A percentile compares a stretch with the other conserved stretches of the same genome.
Evolutionary conservation across 2,329 filamentous ascomycete species (phyloP).

Genomic region (Cordyceps cateniannulata): DNA sequence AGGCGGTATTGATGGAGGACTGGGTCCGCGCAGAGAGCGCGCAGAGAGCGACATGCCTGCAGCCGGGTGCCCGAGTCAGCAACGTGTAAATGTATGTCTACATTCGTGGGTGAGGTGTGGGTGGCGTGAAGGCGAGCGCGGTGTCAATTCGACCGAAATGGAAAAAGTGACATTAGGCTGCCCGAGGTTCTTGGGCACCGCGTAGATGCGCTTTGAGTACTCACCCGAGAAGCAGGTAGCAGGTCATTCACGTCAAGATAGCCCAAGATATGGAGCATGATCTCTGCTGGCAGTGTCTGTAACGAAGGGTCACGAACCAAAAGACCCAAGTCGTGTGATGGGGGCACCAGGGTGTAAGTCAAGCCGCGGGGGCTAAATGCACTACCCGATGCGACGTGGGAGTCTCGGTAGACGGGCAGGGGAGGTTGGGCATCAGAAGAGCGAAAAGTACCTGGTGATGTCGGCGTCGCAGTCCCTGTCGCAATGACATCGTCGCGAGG

Average conservation of each 20-base stretch:
- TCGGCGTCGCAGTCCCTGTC: not conserved
- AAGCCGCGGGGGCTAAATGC: not conserved
- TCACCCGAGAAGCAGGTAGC: constrained; percentile 49
- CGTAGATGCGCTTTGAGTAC: constrained; percentile 19
- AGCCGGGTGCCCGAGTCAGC: constrained; percentile 3
- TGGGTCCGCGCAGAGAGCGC: constrained; percentile 56
- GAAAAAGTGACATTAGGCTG: constrained; percentile 5
- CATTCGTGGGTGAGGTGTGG: not conserved
- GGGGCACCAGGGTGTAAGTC: constrained; percentile 11
- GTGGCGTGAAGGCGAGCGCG: not conserved
- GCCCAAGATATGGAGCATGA: constrained; percentile 48
- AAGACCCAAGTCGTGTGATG: constrained; percentile 3
- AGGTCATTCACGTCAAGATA: constrained; percentile 53
- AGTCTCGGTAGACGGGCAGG: not conserved
- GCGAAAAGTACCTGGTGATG: not conserved
- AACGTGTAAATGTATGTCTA: constrained; percentile 5
- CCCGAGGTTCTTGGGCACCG: not conserved
- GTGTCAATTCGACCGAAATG: constrained; percentile 1
- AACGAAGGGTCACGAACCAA: not conserved
- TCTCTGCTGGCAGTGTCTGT: constrained; percentile 44
- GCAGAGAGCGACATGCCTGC: constrained; percentile 57
- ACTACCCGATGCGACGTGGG: not conserved
- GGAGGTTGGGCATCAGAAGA: constrained; percentile 14
- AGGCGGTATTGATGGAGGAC: constrained; percentile 58
- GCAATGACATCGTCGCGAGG: constrained; percentile 6